These are phyloP conservation scores for Apiospora hydei DNA, from an alignment of 2,329 filamentous ascomycete species.

Conservation along the genomic window DNA sequence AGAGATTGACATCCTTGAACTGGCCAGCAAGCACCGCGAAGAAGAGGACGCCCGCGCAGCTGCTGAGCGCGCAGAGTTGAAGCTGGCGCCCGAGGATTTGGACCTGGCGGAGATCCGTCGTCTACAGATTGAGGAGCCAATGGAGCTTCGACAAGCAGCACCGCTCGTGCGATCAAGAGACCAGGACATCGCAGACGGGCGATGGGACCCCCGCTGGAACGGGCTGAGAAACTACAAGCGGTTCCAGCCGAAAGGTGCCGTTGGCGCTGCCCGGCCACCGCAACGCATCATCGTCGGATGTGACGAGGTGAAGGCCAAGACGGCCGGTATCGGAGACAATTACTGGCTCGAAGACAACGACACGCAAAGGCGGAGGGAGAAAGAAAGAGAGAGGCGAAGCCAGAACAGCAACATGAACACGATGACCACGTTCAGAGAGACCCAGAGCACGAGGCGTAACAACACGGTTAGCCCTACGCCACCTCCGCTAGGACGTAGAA, in stretches of 20 bases:
- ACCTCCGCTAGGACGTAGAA: not conserved
- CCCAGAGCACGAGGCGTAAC: not conserved
- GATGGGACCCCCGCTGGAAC: conserved; percentile 92
- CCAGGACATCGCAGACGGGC: conserved; percentile 58
- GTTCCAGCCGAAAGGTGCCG: conserved; percentile 70
- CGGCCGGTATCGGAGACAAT: conserved; percentile 76
- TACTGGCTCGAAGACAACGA: conserved; percentile 73
- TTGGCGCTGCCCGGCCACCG: conserved; percentile 47
- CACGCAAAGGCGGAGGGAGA: conserved; percentile 41
- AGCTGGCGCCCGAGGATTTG: conserved; percentile 65
- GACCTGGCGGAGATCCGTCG: conserved; percentile 77
- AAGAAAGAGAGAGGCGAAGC: conserved; percentile 33
- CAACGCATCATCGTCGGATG: conserved; percentile 71
- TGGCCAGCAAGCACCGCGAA: conserved; percentile 66
- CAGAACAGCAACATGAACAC: conserved; percentile 29
- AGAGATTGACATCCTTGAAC: conserved; percentile 73
- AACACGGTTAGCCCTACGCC: not conserved
- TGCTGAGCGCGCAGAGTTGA: conserved; percentile 61
- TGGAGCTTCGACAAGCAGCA: conserved; percentile 63
- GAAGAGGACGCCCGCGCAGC: conserved; percentile 71
- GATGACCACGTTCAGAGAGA: not conserved
- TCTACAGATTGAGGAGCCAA: conserved; percentile 78
- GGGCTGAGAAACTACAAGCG: conserved; percentile 96
- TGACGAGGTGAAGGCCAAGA: conserved; percentile 74
- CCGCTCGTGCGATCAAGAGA: conserved; percentile 50